phyloP scores from a whole-genome alignment of 768 basidiomycete genomes.

The Kwoniella pini region DNA sequence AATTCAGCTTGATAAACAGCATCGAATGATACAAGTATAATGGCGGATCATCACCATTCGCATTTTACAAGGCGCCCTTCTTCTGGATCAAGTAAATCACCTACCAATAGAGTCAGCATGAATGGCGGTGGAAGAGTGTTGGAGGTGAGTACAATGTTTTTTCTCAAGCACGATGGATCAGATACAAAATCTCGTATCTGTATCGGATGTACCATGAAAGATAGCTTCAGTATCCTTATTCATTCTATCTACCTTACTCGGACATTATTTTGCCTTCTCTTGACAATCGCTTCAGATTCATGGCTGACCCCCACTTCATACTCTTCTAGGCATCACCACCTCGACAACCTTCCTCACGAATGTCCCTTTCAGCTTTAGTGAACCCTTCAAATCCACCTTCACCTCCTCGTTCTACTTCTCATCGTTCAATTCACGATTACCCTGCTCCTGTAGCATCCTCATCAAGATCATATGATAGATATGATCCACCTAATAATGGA shows the following conservation, averaged over 20 bases:
- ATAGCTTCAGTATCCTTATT: background rate
- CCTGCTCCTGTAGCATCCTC: conserved; percentile 5
- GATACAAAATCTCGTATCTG: no score
- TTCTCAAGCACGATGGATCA: no score
- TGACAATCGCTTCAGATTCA: no score
- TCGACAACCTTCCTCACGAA: conserved; percentile 29
- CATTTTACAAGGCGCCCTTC: conserved; percentile 29
- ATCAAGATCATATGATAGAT: background rate
- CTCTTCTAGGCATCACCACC: conserved; percentile 9
- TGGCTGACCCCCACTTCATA: background rate
- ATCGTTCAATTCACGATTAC: conserved; percentile 1
- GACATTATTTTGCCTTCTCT: background rate
- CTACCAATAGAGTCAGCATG: conserved; percentile 6
- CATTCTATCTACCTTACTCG: background rate
- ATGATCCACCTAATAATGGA: background rate
- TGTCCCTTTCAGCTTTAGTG: conserved; percentile 46
- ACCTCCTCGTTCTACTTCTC: conserved; percentile 13
- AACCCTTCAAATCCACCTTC: conserved; percentile 37
- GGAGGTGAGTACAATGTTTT: conserved; percentile 11
- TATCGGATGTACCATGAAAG: no score
- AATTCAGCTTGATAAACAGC: no score
- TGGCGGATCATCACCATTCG: conserved; percentile 14
- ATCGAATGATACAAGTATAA: background rate
- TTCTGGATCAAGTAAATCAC: conserved; percentile 12
- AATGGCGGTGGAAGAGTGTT: conserved; percentile 6